These are phyloP conservation scores for Wickerhamiella infanticola DNA, from an alignment of 1,139 yeast species.

Conservation along the genomic window DNA sequence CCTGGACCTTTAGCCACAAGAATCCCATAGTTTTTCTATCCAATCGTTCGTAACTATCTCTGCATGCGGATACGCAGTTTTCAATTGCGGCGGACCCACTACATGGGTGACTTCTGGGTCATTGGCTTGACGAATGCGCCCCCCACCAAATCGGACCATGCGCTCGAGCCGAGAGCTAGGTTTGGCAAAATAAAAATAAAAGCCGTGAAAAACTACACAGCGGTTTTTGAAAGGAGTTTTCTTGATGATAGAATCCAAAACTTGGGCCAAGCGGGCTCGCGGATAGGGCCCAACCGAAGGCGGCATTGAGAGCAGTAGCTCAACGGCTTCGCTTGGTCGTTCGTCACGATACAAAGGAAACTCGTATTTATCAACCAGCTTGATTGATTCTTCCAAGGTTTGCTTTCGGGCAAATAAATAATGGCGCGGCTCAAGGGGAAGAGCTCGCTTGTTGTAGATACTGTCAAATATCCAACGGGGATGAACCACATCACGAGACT, in stretches of 20 bases:
- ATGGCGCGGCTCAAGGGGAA: slow-evolving; percentile 48
- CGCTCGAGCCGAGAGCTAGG: neutral
- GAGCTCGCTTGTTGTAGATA: slow-evolving; percentile 27
- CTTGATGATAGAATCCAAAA: neutral
- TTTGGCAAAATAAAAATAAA: slow-evolving; percentile 2
- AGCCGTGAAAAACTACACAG: slow-evolving; percentile 3
- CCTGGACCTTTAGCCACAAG: neutral
- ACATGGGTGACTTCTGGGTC: slow-evolving; percentile 12
- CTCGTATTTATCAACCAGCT: slow-evolving; percentile 34
- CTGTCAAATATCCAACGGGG: slow-evolving; percentile 69
- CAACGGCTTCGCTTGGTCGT: slow-evolving; percentile 11
- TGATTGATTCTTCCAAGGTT: neutral
- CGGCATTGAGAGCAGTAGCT: slow-evolving; percentile 5
- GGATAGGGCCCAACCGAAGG: neutral
- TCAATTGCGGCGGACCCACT: slow-evolving; percentile 9
- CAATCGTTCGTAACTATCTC: neutral
- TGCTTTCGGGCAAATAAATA: slow-evolving; percentile 27
- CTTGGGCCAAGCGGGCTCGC: neutral
- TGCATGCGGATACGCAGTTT: neutral
- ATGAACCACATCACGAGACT: slow-evolving; percentile 39
- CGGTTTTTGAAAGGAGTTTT: slow-evolving; percentile 1
- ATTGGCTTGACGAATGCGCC: slow-evolving; percentile 2
- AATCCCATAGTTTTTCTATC: neutral
- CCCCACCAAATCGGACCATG: slow-evolving; percentile 10
- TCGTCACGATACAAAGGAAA: slow-evolving; percentile 34